Percentiles rank a stretch among this genome's conserved stretches.
Conservation (phyloP, 192 early-diverging fungal species). For the Coemansia sp. region DNA sequence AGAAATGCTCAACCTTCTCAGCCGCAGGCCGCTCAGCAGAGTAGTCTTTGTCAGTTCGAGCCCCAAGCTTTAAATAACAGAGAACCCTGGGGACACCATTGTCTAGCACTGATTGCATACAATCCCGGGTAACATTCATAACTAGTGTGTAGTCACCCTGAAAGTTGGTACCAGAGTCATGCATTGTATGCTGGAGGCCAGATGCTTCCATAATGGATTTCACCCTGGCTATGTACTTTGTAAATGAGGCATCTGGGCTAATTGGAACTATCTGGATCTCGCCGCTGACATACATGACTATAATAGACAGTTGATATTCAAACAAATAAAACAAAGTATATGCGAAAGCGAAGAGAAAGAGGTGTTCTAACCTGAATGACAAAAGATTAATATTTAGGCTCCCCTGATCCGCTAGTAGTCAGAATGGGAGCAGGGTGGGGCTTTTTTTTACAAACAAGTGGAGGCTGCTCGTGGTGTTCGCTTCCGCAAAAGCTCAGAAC, state of each 20-base stretch:
- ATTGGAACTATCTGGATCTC: conserved; percentile 51
- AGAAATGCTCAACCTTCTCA: conserved; percentile 29
- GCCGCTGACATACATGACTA: conserved; percentile 42
- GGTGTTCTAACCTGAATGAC: background rate
- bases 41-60: conserved; percentile 48
- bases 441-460: too few relatives aligned
- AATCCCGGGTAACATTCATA: conserved; percentile 27
- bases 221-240: conserved; percentile 42
- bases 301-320: background rate
- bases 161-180: conserved; percentile 50
- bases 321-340: background rate
- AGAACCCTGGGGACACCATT: conserved; percentile 44
- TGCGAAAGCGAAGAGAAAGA: conserved; percentile 2
- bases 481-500: too few relatives aligned
- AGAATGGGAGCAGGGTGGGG: background rate
- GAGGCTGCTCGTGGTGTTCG: too few relatives aligned
- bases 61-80: conserved; percentile 46
- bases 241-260: conserved; percentile 34
- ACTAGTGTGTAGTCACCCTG: conserved; percentile 49
- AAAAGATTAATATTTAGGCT: background rate
- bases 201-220: conserved; percentile 39
- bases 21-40: conserved; percentile 27
- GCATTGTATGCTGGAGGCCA: conserved; percentile 50
- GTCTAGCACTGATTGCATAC: conserved; percentile 49
- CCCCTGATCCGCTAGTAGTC: background rate